phyloP scores from a whole-genome alignment of 2,329 filamentous ascomycete genomes.

The Fusarium clavum region DNA sequence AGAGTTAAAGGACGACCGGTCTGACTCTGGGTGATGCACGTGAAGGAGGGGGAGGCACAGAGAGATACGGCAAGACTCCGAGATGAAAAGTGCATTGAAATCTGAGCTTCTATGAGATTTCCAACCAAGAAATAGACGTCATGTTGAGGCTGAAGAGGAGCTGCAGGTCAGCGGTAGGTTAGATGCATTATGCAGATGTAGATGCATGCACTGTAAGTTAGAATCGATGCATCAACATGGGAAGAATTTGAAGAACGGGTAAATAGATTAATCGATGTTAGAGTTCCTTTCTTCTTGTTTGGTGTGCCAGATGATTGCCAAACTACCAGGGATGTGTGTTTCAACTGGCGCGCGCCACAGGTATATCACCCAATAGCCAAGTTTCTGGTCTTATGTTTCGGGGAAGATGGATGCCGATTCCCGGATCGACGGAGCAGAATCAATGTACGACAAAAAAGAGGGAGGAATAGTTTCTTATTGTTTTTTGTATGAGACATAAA shows the following conservation, averaged over 20 bases:
- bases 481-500: neutral
- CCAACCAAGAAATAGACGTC: constrained; percentile 12
- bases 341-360: constrained; percentile 46
- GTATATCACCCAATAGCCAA: constrained; percentile 17
- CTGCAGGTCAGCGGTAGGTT: constrained; percentile 41
- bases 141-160: constrained; percentile 44
- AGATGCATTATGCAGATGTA: constrained; percentile 39
- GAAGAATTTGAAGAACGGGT: neutral
- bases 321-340: constrained; percentile 37
- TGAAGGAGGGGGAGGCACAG: constrained; percentile 31
- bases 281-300: constrained; percentile 8
- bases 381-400: constrained; percentile 20
- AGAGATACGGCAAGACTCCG: constrained; percentile 13
- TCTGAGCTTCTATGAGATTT: neutral
- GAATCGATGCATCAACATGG: neutral
- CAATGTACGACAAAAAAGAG: neutral
- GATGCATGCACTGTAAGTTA: constrained; percentile 9
- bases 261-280: neutral
- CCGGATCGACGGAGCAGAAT: constrained; percentile 30
- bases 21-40: neutral
- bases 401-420: constrained; percentile 31
- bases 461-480: constrained; percentile 4
- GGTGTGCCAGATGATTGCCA: constrained; percentile 7
- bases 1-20: neutral
- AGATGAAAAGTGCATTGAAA: neutral